Percentiles rank a stretch among this genome's conserved stretches.
phyloP scores from a whole-genome alignment of 2,329 filamentous ascomycete genomes.

The Aspergillus aculeatus region DNA sequence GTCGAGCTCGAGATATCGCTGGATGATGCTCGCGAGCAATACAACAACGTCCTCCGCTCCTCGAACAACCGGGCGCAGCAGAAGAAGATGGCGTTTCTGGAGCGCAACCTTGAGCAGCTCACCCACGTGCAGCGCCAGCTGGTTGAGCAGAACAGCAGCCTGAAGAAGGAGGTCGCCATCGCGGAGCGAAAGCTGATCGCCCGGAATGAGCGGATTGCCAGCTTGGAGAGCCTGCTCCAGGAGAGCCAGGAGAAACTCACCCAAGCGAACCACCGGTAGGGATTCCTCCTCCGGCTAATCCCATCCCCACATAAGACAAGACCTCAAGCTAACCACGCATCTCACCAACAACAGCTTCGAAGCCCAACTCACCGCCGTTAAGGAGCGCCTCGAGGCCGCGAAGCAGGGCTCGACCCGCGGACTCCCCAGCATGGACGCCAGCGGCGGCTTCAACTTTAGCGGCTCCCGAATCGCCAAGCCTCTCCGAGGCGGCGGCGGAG shows the following conservation, averaged over 20 bases:
- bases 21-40: constrained; percentile 96
- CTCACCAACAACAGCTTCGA: constrained; percentile 69
- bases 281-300: constrained; percentile 35
- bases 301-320: neutral
- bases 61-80: constrained; percentile 98
- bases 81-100: constrained; percentile 99
- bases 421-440: constrained; percentile 64
- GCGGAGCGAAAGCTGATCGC: constrained; percentile 96
- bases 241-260: constrained; percentile 99
- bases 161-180: constrained; percentile 99
- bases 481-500: constrained; percentile 52
- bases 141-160: constrained; percentile 91
- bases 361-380: constrained; percentile 92
- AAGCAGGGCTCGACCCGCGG: constrained; percentile 89
- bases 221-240: constrained; percentile 84
- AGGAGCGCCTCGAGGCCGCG: constrained; percentile 93
- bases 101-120: constrained; percentile 95
- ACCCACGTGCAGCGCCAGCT: constrained; percentile 96
- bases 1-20: constrained; percentile 97
- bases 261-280: constrained; percentile 91
- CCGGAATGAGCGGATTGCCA: constrained; percentile 93
- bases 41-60: constrained; percentile 94
- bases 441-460: constrained; percentile 70
- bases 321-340: constrained; percentile 11
- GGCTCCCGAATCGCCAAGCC: constrained; percentile 64